A percentile compares a stretch with the other conserved stretches of the same genome.
These are phyloP conservation scores for Russula earlei DNA, from an alignment of 768 basidiomycete genomes.

Conservation along the genomic window DNA sequence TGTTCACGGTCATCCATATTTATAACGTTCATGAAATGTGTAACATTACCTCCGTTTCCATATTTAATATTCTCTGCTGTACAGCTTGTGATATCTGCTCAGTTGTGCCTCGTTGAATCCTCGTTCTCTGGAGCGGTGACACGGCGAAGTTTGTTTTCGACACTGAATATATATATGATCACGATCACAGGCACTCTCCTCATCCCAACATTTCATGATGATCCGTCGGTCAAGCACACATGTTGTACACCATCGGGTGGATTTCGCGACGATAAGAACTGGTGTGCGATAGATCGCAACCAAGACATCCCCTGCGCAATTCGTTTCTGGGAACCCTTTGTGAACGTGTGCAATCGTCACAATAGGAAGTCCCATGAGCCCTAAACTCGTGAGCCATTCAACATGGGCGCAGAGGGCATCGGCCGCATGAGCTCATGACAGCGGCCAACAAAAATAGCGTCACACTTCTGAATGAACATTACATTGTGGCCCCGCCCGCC, in stretches of 20 bases:
- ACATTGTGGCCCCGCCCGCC: background rate
- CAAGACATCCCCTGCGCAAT: conserved; percentile 60
- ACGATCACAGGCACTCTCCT: background rate
- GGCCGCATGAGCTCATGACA: too few species aligned
- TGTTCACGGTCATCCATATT: background rate
- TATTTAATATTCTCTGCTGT: too few species aligned
- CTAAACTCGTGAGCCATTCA: conserved; percentile 66
- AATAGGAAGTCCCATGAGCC: conserved; percentile 89
- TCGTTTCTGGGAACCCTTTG: conserved; percentile 59
- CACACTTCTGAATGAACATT: conserved; percentile 13
- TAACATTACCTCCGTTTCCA: background rate
- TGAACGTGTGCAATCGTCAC: conserved; percentile 67
- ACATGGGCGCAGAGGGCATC: too few species aligned
- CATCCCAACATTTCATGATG: background rate
- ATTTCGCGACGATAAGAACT: too few species aligned
- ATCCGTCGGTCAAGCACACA: conserved; percentile 49
- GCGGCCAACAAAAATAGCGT: too few species aligned
- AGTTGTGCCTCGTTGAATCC: too few species aligned
- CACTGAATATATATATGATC: background rate
- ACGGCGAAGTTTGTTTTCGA: background rate
- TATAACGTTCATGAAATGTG: background rate
- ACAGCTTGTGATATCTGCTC: too few species aligned
- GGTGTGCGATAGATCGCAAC: conserved; percentile 44
- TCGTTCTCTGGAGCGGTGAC: too few species aligned
- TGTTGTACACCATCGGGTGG: too few species aligned